These are phyloP conservation scores for Scheffersomyces spartinae DNA, from an alignment of 805 yeast genomes.

Conservation along the genomic window DNA sequence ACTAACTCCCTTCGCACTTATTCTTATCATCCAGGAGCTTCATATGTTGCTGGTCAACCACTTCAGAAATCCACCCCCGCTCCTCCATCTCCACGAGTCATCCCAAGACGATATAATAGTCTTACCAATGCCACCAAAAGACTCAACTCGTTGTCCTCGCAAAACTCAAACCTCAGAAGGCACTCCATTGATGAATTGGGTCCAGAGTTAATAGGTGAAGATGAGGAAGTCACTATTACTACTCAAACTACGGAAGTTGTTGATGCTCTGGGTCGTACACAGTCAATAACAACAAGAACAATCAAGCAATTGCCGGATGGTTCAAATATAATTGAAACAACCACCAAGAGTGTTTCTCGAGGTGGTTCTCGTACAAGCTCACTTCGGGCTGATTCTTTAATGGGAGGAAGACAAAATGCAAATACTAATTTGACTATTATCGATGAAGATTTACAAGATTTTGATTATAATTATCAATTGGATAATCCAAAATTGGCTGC, in stretches of 20 bases:
- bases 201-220: slow-evolving; percentile 9
- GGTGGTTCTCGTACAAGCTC: slow-evolving; percentile 21
- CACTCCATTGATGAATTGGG: slow-evolving; percentile 5
- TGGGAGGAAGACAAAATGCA: slow-evolving; percentile 6
- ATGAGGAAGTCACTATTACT: slow-evolving; percentile 18
- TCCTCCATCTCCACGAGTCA: not conserved
- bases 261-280: slow-evolving; percentile 28
- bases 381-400: slow-evolving; percentile 13
- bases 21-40: slow-evolving; percentile 26
- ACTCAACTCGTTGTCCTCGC: slow-evolving; percentile 10
- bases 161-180: not conserved
- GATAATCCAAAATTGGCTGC: slow-evolving; percentile 10
- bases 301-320: slow-evolving; percentile 29
- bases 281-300: slow-evolving; percentile 24
- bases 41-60: slow-evolving; percentile 23
- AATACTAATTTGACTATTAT: slow-evolving; percentile 22
- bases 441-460: slow-evolving; percentile 31
- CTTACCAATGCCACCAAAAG: slow-evolving; percentile 6
- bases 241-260: slow-evolving; percentile 31
- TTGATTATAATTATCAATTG: slow-evolving; percentile 28
- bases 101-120: not conserved
- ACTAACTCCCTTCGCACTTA: slow-evolving; percentile 24
- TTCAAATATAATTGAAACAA: slow-evolving; percentile 30
- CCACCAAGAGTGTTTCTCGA: slow-evolving; percentile 28
- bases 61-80: slow-evolving; percentile 1